phyloP scores from a whole-genome alignment of 2,329 filamentous ascomycete genomes.

The Zasmidium angulare region DNA sequence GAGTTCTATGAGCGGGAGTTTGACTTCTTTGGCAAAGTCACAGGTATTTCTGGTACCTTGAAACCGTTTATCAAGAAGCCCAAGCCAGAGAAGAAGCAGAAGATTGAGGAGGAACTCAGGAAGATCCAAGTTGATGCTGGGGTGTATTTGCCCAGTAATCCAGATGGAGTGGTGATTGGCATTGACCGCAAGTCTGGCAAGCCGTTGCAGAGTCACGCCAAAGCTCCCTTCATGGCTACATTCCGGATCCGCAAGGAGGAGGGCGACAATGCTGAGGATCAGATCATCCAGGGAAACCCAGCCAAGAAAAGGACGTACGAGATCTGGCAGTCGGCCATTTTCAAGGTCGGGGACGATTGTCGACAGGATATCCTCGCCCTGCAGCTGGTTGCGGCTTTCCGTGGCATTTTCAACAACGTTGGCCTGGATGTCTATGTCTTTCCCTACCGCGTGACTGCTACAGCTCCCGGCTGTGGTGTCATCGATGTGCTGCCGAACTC shows the following conservation, averaged over 20 bases:
- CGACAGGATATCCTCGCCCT: slow-evolving; percentile 94
- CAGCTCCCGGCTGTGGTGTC: slow-evolving; percentile 93
- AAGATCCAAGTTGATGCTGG: slow-evolving; percentile 97
- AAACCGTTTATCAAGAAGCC: slow-evolving; percentile 88
- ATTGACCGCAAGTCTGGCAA: slow-evolving; percentile 98
- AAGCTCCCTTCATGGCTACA: slow-evolving; percentile 98
- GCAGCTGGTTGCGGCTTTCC: slow-evolving; percentile 97
- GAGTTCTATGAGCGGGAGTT: slow-evolving; percentile 94
- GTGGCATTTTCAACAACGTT: slow-evolving; percentile 92
- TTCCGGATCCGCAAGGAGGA: slow-evolving; percentile 90
- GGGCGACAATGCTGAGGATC: slow-evolving; percentile 48
- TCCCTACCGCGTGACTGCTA: slow-evolving; percentile 95
- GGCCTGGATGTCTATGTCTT: slow-evolving; percentile 96
- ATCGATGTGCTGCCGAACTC: slow-evolving; percentile 98
- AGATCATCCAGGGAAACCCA: slow-evolving; percentile 29
- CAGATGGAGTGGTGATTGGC: slow-evolving; percentile 93
- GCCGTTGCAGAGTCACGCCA: slow-evolving; percentile 94
- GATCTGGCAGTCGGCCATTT: slow-evolving; percentile 99
- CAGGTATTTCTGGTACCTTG: slow-evolving; percentile 89
- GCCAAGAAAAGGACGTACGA: slow-evolving; percentile 62
- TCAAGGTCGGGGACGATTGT: slow-evolving; percentile 99
- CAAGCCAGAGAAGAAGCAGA: slow-evolving; percentile 97
- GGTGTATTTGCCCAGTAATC: slow-evolving; percentile 95
- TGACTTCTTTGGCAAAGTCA: slow-evolving; percentile 96
- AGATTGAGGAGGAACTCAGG: slow-evolving; percentile 96